Conservation (phyloP, 805 yeast species). For the Zygosaccharomyces siamensis region DNA sequence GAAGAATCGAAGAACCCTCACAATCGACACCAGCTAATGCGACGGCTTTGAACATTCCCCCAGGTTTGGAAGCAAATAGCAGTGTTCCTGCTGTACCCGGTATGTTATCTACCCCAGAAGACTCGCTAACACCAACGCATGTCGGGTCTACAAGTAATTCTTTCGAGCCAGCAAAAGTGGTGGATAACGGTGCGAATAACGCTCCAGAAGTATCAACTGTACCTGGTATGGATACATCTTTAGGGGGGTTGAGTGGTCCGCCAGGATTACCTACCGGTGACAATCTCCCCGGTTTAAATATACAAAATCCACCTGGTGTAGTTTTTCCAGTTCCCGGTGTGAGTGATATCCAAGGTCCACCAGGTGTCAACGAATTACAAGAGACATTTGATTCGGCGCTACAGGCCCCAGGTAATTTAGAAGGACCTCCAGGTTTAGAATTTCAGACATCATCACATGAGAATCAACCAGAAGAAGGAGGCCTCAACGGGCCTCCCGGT, state of each 20-base stretch:
- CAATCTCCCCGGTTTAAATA: background rate
- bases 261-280: constrained; percentile 19
- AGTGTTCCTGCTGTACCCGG: constrained; percentile 9
- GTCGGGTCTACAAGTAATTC: background rate
- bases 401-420: constrained; percentile 23
- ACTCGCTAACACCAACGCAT: background rate
- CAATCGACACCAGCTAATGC: background rate
- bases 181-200: background rate
- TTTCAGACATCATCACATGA: constrained; percentile 1
- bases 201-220: constrained; percentile 17
- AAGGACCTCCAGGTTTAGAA: constrained; percentile 30
- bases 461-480: background rate
- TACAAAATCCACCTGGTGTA: background rate
- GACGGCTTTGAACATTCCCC: background rate
- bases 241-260: constrained; percentile 19
- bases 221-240: constrained; percentile 17
- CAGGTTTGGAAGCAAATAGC: constrained; percentile 1
- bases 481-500: constrained; percentile 5
- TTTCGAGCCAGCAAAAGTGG: background rate
- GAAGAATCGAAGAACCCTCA: constrained; percentile 7
- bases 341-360: constrained; percentile 30
- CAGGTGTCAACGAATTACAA: background rate
- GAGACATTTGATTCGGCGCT: constrained; percentile 7
- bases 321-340: constrained; percentile 19
- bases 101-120: constrained; percentile 6